phyloP scores from a whole-genome alignment of 768 basidiomycete species.

The Phanerodontia chrysosporium region DNA sequence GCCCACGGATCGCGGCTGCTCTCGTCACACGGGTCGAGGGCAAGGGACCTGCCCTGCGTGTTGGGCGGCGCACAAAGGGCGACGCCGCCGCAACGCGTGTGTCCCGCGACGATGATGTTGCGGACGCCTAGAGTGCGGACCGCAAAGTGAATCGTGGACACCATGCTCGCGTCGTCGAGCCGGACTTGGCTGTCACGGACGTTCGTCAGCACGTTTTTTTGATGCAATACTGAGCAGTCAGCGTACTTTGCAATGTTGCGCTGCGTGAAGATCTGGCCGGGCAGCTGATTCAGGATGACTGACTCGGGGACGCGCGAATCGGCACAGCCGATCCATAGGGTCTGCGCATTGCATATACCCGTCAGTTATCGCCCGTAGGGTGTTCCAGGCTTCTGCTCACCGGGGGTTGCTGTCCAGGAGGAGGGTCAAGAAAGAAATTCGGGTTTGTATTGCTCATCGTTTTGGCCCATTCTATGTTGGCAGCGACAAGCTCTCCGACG shows the following conservation, averaged over 20 bases:
- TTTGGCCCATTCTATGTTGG: too few relatives aligned
- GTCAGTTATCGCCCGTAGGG: too few relatives aligned
- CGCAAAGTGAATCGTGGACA: slow-evolving; percentile 73
- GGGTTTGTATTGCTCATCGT: too few relatives aligned
- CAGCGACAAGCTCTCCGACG: too few relatives aligned
- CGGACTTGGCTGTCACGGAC: slow-evolving; percentile 58
- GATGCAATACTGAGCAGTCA: not conserved
- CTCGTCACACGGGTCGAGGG: not conserved
- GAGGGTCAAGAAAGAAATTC: too few relatives aligned
- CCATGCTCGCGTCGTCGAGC: slow-evolving; percentile 62
- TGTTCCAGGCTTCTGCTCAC: not conserved
- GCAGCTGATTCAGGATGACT: slow-evolving; percentile 57
- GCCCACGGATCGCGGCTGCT: not conserved
- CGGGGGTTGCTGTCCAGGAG: not conserved
- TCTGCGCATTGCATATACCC: slow-evolving; percentile 29
- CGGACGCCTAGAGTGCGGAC: slow-evolving; percentile 38
- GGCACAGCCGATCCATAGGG: slow-evolving; percentile 78
- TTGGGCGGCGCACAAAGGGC: slow-evolving; percentile 4
- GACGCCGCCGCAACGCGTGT: slow-evolving; percentile 13
- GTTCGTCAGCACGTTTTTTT: not conserved
- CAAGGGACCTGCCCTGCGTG: not conserved
- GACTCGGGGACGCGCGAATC: slow-evolving; percentile 83
- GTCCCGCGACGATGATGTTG: slow-evolving; percentile 13
- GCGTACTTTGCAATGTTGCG: slow-evolving; percentile 83
- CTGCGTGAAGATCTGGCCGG: slow-evolving; percentile 78